Conservation (phyloP, 2,329 filamentous ascomycete species). For the Verruconis gallopava region DNA sequence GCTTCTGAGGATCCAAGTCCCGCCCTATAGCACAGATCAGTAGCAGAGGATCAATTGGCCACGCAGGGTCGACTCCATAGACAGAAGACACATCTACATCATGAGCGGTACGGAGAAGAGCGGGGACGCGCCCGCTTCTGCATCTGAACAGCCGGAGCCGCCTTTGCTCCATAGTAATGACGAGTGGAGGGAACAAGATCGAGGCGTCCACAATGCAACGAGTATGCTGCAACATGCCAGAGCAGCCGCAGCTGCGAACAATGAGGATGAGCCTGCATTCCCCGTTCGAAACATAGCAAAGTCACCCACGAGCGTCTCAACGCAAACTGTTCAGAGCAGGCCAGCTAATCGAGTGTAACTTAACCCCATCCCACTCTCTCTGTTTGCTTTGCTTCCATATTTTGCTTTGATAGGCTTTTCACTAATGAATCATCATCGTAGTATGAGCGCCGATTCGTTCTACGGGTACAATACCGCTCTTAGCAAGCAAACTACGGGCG, state of each 20-base stretch:
- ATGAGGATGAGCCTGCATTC: background rate
- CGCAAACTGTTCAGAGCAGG: background rate
- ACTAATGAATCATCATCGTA: background rate
- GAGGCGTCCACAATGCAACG: background rate
- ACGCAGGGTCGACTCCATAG: no score
- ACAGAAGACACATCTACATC: no score
- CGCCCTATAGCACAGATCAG: no score
- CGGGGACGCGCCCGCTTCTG: no score
- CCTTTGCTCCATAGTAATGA: background rate
- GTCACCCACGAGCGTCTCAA: background rate
- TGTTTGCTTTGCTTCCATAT: conserved; percentile 2
- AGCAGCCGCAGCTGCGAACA: background rate
- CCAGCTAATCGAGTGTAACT: background rate
- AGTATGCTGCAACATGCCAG: background rate
- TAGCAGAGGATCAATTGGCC: no score
- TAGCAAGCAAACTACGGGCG: no score
- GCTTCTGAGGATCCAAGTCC: no score
- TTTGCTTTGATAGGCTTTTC: background rate
- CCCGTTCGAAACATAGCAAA: background rate
- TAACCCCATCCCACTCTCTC: background rate
- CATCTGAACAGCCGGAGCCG: no score
- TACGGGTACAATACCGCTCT: conserved; percentile 4
- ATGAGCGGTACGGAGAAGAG: no score
- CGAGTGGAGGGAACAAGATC: background rate
- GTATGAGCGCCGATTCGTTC: conserved; percentile 9